phyloP scores from a whole-genome alignment of 257 asterid genomes.

The Handroanthus guayacan region DNA sequence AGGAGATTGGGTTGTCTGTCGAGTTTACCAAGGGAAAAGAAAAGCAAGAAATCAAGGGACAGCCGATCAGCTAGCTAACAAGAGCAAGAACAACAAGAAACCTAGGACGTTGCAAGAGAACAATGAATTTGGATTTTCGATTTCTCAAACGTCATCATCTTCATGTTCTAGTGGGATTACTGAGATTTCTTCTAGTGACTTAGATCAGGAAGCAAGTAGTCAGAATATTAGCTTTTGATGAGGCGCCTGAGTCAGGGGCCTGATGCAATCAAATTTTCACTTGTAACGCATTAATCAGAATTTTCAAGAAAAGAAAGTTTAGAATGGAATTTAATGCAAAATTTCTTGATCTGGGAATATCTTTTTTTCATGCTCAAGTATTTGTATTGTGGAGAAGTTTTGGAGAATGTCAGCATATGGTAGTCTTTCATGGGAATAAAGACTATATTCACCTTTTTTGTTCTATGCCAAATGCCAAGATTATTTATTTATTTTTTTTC shows the following conservation, averaged over 20 bases:
- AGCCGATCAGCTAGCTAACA: background rate
- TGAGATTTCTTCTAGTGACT: constrained; percentile 41
- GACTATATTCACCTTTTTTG: constrained; percentile 2
- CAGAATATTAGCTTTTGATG: constrained; percentile 19
- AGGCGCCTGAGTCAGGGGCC: background rate
- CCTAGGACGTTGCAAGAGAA: constrained; percentile 13
- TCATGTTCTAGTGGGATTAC: constrained; percentile 53
- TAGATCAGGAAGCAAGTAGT: constrained; percentile 47
- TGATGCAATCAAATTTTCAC: constrained; percentile 9
- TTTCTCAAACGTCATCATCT: background rate
- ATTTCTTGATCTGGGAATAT: constrained; percentile 13
- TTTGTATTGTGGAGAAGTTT: background rate
- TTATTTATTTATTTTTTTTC: background rate
- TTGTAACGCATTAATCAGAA: constrained; percentile 31
- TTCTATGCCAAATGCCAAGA: background rate
- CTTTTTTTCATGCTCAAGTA: background rate
- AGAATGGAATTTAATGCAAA: background rate
- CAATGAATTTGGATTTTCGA: constrained; percentile 23
- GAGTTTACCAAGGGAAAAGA: constrained; percentile 43
- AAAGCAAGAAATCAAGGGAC: constrained; percentile 23
- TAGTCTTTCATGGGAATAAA: constrained; percentile 28
- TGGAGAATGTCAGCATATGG: background rate
- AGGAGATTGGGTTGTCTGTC: constrained; percentile 64
- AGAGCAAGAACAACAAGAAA: constrained; percentile 23
- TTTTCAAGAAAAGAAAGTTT: background rate